These are phyloP conservation scores for Mucor piriformis DNA, from an alignment of 371 early-diverging fungal species.

Conservation along the genomic window DNA sequence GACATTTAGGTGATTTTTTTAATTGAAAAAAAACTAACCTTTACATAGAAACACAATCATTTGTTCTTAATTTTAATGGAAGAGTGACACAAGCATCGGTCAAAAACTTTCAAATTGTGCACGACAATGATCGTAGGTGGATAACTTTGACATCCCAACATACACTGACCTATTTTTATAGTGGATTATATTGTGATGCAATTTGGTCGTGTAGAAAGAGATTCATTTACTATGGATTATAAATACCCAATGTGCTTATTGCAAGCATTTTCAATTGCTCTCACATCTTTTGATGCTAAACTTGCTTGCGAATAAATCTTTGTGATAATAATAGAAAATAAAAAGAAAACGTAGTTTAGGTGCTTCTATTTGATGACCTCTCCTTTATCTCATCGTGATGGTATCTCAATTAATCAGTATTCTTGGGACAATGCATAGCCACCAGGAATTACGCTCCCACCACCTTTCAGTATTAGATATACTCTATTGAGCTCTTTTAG, in stretches of 20 bases:
- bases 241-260: constrained; percentile 93
- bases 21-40: neutral
- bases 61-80: constrained; percentile 94
- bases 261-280: constrained; percentile 93
- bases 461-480: too few relatives aligned
- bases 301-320: constrained; percentile 89
- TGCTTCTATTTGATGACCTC: too few relatives aligned
- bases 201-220: constrained; percentile 86
- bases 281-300: constrained; percentile 91
- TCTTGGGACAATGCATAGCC: too few relatives aligned
- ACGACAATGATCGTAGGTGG: constrained; percentile 81
- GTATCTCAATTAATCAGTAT: too few relatives aligned
- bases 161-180: constrained; percentile 22
- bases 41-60: constrained; percentile 83
- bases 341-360: too few relatives aligned
- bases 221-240: constrained; percentile 92
- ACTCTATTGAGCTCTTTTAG: too few relatives aligned
- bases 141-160: neutral
- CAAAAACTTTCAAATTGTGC: constrained; percentile 98
- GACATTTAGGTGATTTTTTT: neutral
- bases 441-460: too few relatives aligned
- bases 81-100: constrained; percentile 93
- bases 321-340: too few relatives aligned
- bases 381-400: too few relatives aligned
- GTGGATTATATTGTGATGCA: constrained; percentile 96